A percentile compares a stretch with the other conserved stretches of the same genome.
Evolutionary conservation across 371 early-diverging fungal genomes (phyloP).

Genomic region (Mucor piriformis): DNA sequence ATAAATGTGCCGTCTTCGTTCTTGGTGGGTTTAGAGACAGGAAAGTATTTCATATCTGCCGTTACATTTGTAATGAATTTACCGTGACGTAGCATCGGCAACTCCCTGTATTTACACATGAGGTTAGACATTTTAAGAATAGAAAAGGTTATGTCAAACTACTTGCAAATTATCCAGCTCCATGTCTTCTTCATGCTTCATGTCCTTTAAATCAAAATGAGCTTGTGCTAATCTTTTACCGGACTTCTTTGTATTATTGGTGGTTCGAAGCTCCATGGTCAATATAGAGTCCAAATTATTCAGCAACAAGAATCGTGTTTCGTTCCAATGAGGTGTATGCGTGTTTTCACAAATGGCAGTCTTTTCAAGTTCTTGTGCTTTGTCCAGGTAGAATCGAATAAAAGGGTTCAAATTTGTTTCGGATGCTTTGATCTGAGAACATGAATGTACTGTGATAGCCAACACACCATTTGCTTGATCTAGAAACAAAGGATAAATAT

Average conservation of each 20-base stretch:
- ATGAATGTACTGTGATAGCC: constrained; percentile 78
- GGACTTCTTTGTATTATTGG: constrained; percentile 21
- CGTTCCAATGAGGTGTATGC: constrained; percentile 61
- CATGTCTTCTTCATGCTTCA: constrained; percentile 35
- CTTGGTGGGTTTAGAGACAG: constrained; percentile 59
- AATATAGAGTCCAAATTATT: constrained; percentile 57
- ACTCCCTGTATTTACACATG: constrained; percentile 19
- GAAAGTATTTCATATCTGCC: constrained; percentile 62
- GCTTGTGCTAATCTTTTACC: constrained; percentile 48
- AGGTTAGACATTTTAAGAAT: too few species aligned
- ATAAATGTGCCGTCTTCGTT: constrained; percentile 48
- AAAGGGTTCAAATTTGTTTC: constrained; percentile 85
- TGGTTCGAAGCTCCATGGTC: constrained; percentile 41
- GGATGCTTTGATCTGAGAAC: constrained; percentile 72
- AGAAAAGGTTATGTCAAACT: too few species aligned
- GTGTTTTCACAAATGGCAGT: constrained; percentile 64
- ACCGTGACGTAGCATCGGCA: constrained; percentile 49
- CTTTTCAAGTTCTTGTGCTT: constrained; percentile 70
- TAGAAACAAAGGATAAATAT: too few species aligned
- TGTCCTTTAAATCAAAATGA: constrained; percentile 56
- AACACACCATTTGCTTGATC: constrained; percentile 83
- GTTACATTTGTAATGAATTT: constrained; percentile 54
- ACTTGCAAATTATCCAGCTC: constrained; percentile 21
- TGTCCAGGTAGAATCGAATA: constrained; percentile 70
- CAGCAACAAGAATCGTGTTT: constrained; percentile 59